Percentiles rank a stretch among this genome's conserved stretches.
Evolutionary conservation across 768 basidiomycete genomes (phyloP).

Genomic region (Leucogyrophana mollusca): DNA sequence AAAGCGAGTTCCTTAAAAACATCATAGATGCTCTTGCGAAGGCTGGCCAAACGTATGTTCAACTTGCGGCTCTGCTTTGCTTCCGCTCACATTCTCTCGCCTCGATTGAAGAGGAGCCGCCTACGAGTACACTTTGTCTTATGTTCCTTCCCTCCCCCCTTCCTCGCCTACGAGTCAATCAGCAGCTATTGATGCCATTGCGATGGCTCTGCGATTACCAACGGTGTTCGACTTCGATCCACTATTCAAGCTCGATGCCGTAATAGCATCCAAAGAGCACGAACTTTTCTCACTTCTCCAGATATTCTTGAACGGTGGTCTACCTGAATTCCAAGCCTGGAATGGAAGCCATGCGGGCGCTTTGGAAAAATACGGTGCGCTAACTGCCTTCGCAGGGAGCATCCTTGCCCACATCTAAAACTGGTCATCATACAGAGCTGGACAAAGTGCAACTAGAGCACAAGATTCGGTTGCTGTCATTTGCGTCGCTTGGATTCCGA

Average conservation of each 20-base stretch:
- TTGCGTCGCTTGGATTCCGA: constrained; percentile 75
- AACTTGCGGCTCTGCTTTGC: background rate
- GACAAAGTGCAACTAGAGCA: constrained; percentile 60
- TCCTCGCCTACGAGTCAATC: constrained; percentile 48
- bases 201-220: constrained; percentile 63
- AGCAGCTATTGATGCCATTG: constrained; percentile 61
- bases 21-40: constrained; percentile 61
- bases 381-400: background rate
- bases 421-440: constrained; percentile 55
- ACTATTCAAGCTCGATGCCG: constrained; percentile 72
- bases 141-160: constrained; percentile 58
- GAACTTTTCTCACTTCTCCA: constrained; percentile 74
- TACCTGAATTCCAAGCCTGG: constrained; percentile 67
- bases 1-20: constrained; percentile 61
- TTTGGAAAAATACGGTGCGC: constrained; percentile 59
- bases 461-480: constrained; percentile 77
- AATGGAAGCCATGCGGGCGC: constrained; percentile 42
- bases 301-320: constrained; percentile 66
- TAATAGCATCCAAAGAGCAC: constrained; percentile 63
- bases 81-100: background rate
- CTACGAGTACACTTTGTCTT: constrained; percentile 64
- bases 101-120: constrained; percentile 45
- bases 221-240: constrained; percentile 78
- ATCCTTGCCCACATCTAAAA: too few species aligned
- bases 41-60: constrained; percentile 57